Percentiles rank a stretch among this genome's conserved stretches.
These are phyloP conservation scores for Geoglossum cookeanum DNA, from an alignment of 2,329 filamentous ascomycete genomes.

Conservation along the genomic window DNA sequence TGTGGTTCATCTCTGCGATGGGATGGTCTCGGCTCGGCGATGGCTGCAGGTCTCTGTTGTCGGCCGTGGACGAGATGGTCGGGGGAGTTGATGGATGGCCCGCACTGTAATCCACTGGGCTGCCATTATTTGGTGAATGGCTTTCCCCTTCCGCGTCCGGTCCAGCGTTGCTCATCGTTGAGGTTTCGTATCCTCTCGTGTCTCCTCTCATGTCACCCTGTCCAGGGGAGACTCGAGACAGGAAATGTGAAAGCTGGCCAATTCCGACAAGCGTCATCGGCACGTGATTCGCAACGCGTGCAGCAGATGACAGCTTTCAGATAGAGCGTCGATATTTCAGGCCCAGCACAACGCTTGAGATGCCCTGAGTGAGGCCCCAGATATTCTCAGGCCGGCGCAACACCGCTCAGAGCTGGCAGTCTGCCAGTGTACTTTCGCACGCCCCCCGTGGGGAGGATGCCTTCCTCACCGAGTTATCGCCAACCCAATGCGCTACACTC, in stretches of 20 bases:
- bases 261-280: not conserved
- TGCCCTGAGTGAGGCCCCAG: not conserved
- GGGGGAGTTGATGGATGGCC: not conserved
- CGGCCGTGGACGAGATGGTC: not conserved
- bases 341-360: not conserved
- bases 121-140: not conserved
- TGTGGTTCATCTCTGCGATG: not conserved
- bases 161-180: not conserved
- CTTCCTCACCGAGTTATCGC: constrained; percentile 26
- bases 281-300: not conserved
- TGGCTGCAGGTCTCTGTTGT: not conserved
- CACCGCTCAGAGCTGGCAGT: not conserved
- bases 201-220: too few species aligned
- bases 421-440: not conserved
- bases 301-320: not conserved
- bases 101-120: not conserved
- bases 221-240: not conserved
- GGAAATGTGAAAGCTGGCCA: not conserved
- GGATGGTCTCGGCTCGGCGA: not conserved
- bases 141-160: not conserved
- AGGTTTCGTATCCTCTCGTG: not conserved
- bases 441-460: constrained; percentile 18
- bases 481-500: constrained; percentile 44
- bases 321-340: not conserved
- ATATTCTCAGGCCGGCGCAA: not conserved